Evolutionary conservation across 2,329 filamentous ascomycete genomes (phyloP), one percentile per base, ranked within the genome.

Genomic region (Cylindrodendrum hubeiense): DNA sequence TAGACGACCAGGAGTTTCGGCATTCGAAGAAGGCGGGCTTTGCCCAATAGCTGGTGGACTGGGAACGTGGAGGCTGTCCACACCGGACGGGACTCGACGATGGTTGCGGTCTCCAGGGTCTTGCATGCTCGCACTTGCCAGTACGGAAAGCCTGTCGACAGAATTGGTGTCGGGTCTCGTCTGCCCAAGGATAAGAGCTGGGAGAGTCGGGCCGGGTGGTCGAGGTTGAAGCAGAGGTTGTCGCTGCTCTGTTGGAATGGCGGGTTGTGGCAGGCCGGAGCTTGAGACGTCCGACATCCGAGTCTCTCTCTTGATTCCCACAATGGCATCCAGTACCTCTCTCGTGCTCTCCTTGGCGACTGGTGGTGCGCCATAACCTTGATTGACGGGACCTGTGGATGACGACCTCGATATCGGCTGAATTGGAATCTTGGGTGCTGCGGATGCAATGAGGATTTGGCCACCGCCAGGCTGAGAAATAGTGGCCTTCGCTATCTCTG

Each of bases 141-240:
- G 73, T 7, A 81, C 78, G n/a, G 79, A 77, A 24, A 82, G 66
- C 55, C 77, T 79, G 53, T 81, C 78, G 37, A 80, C 68, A 7
- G 74, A 65, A 15, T 49, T 69, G 21, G 60, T 64, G 17, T 71
- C 66, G 43, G 68, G 73, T 30, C 67, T 66, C 17, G 67, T 55
- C 19, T 74, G 73, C 9, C 73, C 73, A 9, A 75, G 67, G 26
- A 75, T 71, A 19, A 75, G 53, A 10, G 17, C 59, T 34, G 73
- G 70, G 37, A 72, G 59, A 34, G 65, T 34, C 24, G 63, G 61
- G 2, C 64, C 67, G 15, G 67, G 71, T 57, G 63, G 71, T 46
- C 65, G 70, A 61, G 67, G 67, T 55, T 74, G 72, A 19, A 73
- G 59, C 8, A 73, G 55, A 3, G 71, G 53, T 13, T 69, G 70